These are phyloP conservation scores for Colletotrichum cuscutae DNA, from an alignment of 2,329 filamentous ascomycete species.

Conservation along the genomic window DNA sequence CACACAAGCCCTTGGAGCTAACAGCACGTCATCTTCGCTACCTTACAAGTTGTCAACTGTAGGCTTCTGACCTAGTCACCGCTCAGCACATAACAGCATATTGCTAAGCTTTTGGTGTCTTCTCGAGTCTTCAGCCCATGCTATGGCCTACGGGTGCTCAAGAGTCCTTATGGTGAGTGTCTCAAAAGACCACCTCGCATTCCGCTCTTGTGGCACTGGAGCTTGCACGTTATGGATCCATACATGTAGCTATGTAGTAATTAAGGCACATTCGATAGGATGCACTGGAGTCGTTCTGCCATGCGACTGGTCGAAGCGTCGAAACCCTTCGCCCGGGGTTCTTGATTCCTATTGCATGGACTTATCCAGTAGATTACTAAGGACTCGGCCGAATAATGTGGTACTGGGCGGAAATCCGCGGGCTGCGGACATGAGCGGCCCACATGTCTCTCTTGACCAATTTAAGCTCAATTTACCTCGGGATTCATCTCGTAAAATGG, in stretches of 20 bases:
- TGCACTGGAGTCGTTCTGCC: too few relatives aligned
- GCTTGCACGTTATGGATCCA: background rate
- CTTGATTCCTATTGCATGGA: background rate
- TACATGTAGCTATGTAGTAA: too few relatives aligned
- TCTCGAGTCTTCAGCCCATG: too few relatives aligned
- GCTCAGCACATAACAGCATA: too few relatives aligned
- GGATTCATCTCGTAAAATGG: background rate
- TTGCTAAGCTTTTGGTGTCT: too few relatives aligned
- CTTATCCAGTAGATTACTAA: background rate
- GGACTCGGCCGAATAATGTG: background rate
- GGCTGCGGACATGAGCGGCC: background rate
- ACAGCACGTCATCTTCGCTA: too few relatives aligned
- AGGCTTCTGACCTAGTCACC: too few relatives aligned
- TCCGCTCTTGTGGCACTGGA: background rate
- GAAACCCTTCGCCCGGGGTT: too few relatives aligned
- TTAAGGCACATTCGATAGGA: too few relatives aligned
- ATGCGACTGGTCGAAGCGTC: too few relatives aligned
- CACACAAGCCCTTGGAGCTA: too few relatives aligned
- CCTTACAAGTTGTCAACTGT: too few relatives aligned
- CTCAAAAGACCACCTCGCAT: background rate
- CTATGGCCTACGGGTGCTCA: background rate
- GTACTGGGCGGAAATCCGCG: constrained; percentile 9
- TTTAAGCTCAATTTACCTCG: constrained; percentile 7
- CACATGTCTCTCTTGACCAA: constrained; percentile 2
- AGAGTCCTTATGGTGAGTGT: background rate